Conservation (phyloP, 371 early-diverging fungal genomes). For the Nosema muscidifuracis region DNA sequence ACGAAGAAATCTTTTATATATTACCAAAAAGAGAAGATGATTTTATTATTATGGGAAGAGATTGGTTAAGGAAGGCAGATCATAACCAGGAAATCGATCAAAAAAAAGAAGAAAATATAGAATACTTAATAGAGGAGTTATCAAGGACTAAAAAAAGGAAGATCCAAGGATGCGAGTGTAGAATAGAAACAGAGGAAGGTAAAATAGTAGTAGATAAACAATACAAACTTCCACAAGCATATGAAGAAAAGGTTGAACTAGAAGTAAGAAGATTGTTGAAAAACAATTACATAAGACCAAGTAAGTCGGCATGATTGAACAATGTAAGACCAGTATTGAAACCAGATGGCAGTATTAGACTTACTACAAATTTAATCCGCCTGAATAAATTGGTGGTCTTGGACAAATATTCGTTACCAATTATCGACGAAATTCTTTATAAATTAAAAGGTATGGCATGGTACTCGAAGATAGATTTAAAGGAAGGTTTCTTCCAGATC, state of each 20-base stretch:
- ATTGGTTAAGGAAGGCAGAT: neutral
- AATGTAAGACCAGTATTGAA: constrained; percentile 22
- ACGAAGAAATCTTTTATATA: neutral
- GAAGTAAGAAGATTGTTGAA: constrained; percentile 1
- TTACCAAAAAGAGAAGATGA: constrained; percentile 11
- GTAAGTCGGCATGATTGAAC: constrained; percentile 34
- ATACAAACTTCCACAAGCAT: neutral
- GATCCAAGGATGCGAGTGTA: neutral
- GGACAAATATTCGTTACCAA: constrained; percentile 29
- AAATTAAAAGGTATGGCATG: constrained; percentile 25
- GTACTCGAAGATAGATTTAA: constrained; percentile 15
- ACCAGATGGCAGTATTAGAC: constrained; percentile 30
- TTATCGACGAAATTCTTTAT: constrained; percentile 19
- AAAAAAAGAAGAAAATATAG: neutral
- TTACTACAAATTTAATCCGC: constrained; percentile 22
- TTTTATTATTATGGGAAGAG: neutral
- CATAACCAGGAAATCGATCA: neutral
- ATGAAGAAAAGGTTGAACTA: neutral
- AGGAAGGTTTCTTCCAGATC: constrained; percentile 43
- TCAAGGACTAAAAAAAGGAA: neutral
- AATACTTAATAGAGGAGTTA: neutral
- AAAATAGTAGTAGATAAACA: neutral
- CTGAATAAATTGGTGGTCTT: constrained; percentile 25
- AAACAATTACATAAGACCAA: constrained; percentile 18
- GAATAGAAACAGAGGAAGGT: neutral